Evolutionary conservation across 2,329 filamentous ascomycete species (phyloP), one percentile per base, ranked within the genome.

Genomic region (Talaromyces albobiverticillius): DNA sequence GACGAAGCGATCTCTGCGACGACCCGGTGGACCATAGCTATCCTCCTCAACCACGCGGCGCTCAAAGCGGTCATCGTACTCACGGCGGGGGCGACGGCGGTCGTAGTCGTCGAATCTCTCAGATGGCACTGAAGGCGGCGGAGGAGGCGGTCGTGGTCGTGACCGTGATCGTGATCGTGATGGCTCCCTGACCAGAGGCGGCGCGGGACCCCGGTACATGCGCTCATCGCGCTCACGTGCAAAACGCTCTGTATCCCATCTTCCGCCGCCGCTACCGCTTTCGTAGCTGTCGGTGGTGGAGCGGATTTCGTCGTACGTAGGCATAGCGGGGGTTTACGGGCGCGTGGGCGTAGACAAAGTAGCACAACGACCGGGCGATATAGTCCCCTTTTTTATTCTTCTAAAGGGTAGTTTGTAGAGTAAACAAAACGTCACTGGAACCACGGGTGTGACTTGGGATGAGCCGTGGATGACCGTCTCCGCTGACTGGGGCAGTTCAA

Each of bases 221-320:
- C 73, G 73, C 50, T 73, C 69, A 46, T 72, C 70, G 47, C 73
- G 71, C 59, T 78, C 75, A 58, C 70, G 71, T 32, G 68, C 61
- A 57, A 75, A 74, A 52, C 72, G 70, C 38, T 72, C 71, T 23
- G 68, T 57, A 57, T 75, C 71, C 69, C 72, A 74, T 56, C 72
- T 66, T 26, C 60, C 59, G 18, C 62, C 60, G 13, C 61, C 61
- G 31, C 55, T 56, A 8, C 61, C 61, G 31, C 55, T 56, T 7
- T 70, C 68, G 43, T 52, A 25, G 51, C 51, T 57, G 18, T 45
- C 46, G 13, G 50, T 54, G 16, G 55, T 29, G 34, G 69, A 72
- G 53, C 66, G 65, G 43, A 66, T 67, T 34, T 73, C 70, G 47
- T 68, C 64, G 45, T 57, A 47, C 60, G 71, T 68, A 38, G 69